These are phyloP conservation scores for Lactifluus pinguis DNA, from an alignment of 768 basidiomycete species.

Conservation along the genomic window DNA sequence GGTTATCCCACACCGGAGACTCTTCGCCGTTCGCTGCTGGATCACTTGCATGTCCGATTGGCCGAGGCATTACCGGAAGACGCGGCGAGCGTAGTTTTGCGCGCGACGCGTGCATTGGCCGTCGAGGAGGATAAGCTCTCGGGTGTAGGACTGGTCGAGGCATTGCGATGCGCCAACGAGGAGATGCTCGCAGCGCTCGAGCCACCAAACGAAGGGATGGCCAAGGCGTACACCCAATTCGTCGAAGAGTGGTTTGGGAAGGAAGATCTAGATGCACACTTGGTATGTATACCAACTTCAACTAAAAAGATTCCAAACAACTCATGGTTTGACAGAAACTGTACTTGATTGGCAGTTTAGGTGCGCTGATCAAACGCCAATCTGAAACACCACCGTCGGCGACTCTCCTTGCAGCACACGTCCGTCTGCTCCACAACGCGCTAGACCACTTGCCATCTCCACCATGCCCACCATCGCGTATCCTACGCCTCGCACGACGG, in stretches of 20 bases:
- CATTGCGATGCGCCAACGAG: slow-evolving; percentile 39
- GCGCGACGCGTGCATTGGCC: slow-evolving; percentile 29
- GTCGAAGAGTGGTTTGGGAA: slow-evolving; percentile 39
- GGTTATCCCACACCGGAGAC: slow-evolving; percentile 34
- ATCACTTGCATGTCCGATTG: slow-evolving; percentile 37
- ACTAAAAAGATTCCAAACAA: no score
- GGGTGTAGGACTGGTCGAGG: slow-evolving; percentile 43
- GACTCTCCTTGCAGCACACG: slow-evolving; percentile 30
- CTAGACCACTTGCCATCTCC: slow-evolving; percentile 17
- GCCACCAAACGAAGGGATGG: slow-evolving; percentile 17
- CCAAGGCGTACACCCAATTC: slow-evolving; percentile 36
- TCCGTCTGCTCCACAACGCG: slow-evolving; percentile 27
- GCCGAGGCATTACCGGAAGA: slow-evolving; percentile 29
- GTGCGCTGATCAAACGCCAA: slow-evolving; percentile 22
- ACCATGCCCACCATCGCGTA: slow-evolving; percentile 20
- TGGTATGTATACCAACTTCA: slow-evolving; percentile 20
- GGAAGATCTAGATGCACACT: slow-evolving; percentile 23
- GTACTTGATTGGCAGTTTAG: slow-evolving; percentile 44
- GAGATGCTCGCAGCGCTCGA: slow-evolving; percentile 35
- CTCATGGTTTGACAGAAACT: slow-evolving; percentile 32
- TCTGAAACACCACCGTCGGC: slow-evolving; percentile 31
- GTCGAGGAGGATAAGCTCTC: slow-evolving; percentile 25
- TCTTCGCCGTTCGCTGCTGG: slow-evolving; percentile 34
- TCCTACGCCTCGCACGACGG: slow-evolving; percentile 34
- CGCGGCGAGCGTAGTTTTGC: slow-evolving; percentile 31